Evolutionary conservation across 345 rosid species (phyloP).

Genomic region (Lumnitzera littorea): DNA sequence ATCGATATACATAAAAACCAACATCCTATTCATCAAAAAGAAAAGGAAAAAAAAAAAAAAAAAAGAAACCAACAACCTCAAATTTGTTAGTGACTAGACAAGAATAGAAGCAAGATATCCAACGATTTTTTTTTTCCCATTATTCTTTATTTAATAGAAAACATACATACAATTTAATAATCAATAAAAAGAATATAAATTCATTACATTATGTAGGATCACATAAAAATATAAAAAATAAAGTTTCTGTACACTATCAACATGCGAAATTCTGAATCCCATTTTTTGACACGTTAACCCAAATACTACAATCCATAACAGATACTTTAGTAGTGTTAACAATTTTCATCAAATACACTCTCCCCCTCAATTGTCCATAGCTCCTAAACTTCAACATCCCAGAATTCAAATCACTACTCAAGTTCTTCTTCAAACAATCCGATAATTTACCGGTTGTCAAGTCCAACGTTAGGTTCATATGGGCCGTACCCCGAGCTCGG

Average conservation of each 20-base stretch:
- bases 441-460: background rate
- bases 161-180: too few relatives aligned
- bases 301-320: constrained; percentile 13
- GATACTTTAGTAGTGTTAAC: constrained; percentile 6
- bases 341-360: constrained; percentile 5
- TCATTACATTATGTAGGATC: too few relatives aligned
- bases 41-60: too few relatives aligned
- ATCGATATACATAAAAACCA: too few relatives aligned
- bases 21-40: too few relatives aligned
- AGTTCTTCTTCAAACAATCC: background rate
- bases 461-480: background rate
- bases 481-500: background rate
- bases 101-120: too few relatives aligned
- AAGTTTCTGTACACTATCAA: background rate
- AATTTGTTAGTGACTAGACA: too few relatives aligned
- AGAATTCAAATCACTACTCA: constrained; percentile 3
- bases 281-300: constrained; percentile 4
- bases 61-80: too few relatives aligned
- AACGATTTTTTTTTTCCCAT: too few relatives aligned
- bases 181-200: too few relatives aligned
- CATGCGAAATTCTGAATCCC: constrained; percentile 9
- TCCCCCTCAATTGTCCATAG: constrained; percentile 13
- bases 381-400: constrained; percentile 12
- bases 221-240: too few relatives aligned
- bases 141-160: too few relatives aligned